phyloP scores from a whole-genome alignment of 2,329 filamentous ascomycete genomes.

The Fusarium sp. region DNA sequence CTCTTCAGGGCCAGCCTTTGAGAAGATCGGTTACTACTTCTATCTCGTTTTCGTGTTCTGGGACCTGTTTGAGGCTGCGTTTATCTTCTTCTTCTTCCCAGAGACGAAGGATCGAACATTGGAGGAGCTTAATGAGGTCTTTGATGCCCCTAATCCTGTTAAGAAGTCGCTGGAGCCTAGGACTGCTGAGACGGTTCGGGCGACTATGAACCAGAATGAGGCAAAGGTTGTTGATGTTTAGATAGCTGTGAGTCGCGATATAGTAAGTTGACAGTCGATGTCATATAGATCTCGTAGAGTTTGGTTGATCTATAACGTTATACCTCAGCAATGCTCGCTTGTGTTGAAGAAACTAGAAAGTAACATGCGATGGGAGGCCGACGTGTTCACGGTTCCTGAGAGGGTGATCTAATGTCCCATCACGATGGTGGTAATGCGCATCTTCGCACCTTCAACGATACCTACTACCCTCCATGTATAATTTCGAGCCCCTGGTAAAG shows the following conservation, averaged over 20 bases:
- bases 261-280: rapidly evolving
- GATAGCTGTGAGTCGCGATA: too few species aligned
- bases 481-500: not conserved
- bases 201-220: slow-evolving; percentile 12
- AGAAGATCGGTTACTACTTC: slow-evolving; percentile 54
- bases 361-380: too few species aligned
- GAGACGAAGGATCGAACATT: slow-evolving; percentile 57
- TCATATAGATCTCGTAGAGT: not conserved
- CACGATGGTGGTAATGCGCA: rapidly evolving
- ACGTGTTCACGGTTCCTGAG: too few species aligned
- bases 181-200: slow-evolving; percentile 23
- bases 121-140: slow-evolving; percentile 54
- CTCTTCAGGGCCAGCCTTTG: slow-evolving; percentile 51
- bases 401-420: too few species aligned
- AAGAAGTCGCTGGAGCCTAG: slow-evolving; percentile 30
- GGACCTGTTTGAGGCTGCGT: slow-evolving; percentile 51
- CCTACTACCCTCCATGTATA: too few species aligned
- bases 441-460: too few species aligned
- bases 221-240: slow-evolving; percentile 6
- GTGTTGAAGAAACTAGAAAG: not conserved
- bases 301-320: not conserved
- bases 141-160: slow-evolving; percentile 27
- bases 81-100: slow-evolving; percentile 60
- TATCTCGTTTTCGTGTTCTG: slow-evolving; percentile 55
- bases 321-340: too few species aligned